Percentiles rank a stretch among this genome's conserved stretches.
Conservation (phyloP, 75 land plant genomes). For the Cunninghamia lanceolata region DNA sequence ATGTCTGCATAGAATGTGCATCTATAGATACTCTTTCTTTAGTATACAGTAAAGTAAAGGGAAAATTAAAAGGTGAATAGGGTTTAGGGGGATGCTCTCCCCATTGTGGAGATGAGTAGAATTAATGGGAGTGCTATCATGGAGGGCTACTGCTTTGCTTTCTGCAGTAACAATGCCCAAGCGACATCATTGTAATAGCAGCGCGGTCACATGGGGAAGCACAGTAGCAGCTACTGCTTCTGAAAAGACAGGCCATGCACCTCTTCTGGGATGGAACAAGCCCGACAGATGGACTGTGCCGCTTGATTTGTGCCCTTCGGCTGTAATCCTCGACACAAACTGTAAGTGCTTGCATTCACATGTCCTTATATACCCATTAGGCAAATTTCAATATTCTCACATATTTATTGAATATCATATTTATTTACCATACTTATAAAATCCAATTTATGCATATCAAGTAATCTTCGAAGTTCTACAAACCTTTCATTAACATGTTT, state of each 20-base stretch:
- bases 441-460: too few species aligned
- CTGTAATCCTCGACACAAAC: neutral
- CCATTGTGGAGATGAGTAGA: neutral
- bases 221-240: neutral
- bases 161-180: neutral
- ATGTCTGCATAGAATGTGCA: too few species aligned
- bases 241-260: neutral
- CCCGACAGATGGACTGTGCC: constrained; percentile 6
- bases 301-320: neutral
- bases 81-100: neutral
- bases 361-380: neutral
- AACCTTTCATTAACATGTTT: too few species aligned
- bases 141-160: neutral
- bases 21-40: too few species aligned
- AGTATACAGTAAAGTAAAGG: too few species aligned
- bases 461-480: too few species aligned
- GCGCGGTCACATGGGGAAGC: neutral
- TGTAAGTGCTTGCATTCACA: constrained; percentile 4
- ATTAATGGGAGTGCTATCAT: constrained; percentile 5
- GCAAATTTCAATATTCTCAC: too few species aligned
- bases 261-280: constrained; percentile 11
- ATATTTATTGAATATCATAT: too few species aligned
- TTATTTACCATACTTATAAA: too few species aligned
- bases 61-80: neutral
- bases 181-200: neutral